Evolutionary conservation across 495 filamentous ascomycete species (phyloP).

Genomic region (Podospora comata): DNA sequence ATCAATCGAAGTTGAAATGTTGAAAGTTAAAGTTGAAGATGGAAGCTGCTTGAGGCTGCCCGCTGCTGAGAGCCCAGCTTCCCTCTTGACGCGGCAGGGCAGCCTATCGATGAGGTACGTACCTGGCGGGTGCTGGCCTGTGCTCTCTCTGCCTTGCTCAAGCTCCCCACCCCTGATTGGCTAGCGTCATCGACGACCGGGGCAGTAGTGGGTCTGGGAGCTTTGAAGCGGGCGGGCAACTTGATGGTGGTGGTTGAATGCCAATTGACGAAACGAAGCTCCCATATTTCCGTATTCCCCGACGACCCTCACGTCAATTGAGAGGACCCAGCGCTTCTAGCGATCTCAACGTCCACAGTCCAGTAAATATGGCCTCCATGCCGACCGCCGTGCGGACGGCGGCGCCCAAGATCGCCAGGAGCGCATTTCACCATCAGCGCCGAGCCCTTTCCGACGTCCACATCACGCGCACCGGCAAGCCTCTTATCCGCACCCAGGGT

Average conservation of each 20-base stretch:
- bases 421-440: constrained; percentile 31
- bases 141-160: constrained; percentile 13
- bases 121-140: constrained; percentile 16
- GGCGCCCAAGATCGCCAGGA: constrained; percentile 29
- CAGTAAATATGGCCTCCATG: constrained; percentile 46
- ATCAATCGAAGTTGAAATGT: background rate
- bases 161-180: constrained; percentile 15
- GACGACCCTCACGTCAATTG: constrained; percentile 33
- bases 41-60: constrained; percentile 16
- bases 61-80: constrained; percentile 20
- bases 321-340: constrained; percentile 34
- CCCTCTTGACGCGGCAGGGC: constrained; percentile 34
- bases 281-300: constrained; percentile 13
- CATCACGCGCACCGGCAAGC: constrained; percentile 84
- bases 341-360: constrained; percentile 26
- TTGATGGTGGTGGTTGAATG: constrained; percentile 9
- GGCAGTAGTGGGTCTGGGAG: constrained; percentile 25
- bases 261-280: constrained; percentile 25
- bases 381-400: constrained; percentile 47
- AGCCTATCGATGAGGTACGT: constrained; percentile 27
- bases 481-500: constrained; percentile 75
- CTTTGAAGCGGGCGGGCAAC: constrained; percentile 20
- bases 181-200: background rate
- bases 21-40: constrained; percentile 15
- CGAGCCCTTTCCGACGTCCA: constrained; percentile 70